Base-by-base conservation (phyloP, 257 asterid species). In the Lycium ferocissimum region DNA sequence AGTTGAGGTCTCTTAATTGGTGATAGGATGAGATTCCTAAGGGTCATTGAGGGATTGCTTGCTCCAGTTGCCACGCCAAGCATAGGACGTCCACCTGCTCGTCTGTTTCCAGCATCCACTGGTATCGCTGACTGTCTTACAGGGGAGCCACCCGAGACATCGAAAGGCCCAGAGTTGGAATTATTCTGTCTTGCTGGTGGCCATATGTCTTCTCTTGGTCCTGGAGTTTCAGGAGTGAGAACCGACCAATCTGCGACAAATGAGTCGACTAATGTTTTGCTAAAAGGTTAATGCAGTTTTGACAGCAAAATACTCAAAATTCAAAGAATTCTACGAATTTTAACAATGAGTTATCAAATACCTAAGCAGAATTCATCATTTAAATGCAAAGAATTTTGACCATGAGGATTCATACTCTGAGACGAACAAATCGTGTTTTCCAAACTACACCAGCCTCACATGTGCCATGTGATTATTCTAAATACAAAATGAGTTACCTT, bases 121-220 rank as follows among this genome's bases (percentile, higher is more conserved):
- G 92, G 93, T 76, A 86, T 70, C 3, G 87, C 88, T 10, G 94
- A 82, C 84, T 87, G 95, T 85, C 91, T 94, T 67, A 85, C 91
- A 35, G 96, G 98, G 49, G 98, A 90, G 86, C 88, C 93, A 79
- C 91, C 88, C 54, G 94, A 88, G 58, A 91, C 83, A 89, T 91
- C 92, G 58, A 90, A 94, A 47, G 94, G 91, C 72, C 92, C 92
- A 71, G 93, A 88, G 90, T 89, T 90, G 14, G 94, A 86, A 80
- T 87, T 88, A 91, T 92, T 92, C 88, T 85, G 95, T 83, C 95
- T 89, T 83, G 91, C 85, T 82, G 94, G 86, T 26, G 85, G 87
- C 99, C 99, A 95, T 86, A 92, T 85, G 85, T 94, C 97, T 51
- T 94, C 97, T 91, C 93, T 90, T 67, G 95, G 96, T 87, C 99